Evolutionary conservation across 139 green algal genomes (phyloP), one percentile per base, ranked within the genome.

Genomic region (Eudorina sp.): DNA sequence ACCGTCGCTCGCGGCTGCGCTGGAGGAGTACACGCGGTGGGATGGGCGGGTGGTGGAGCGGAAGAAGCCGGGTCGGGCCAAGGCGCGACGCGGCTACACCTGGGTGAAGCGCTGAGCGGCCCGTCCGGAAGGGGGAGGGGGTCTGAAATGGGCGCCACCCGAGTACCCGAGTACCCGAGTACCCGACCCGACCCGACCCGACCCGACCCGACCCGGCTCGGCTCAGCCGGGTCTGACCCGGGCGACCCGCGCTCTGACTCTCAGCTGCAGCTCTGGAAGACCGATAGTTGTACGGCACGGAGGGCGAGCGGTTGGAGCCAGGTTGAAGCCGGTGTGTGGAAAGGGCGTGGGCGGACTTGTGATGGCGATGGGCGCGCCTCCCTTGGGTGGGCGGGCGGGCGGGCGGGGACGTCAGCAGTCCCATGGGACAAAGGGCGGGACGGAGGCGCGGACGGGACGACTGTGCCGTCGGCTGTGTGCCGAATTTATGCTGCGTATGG

Each of bases 21-120:
- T 99, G 34, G 96, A 91, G 8, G 91, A 95, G 3, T 25, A 84
- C 31, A 66, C 86, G 38, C 51, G 66, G n/a, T 90, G 86, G 86
- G 97, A 99, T 89, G 60, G 95, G 14, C 92, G 98, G 4, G 89
- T 96, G 23, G 98, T 99, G 70, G 98, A 99, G 91, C 84, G 97
- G 8, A 99, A 99, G 94, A 99, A 99, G 93, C 95, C 97, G 25
- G 98, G 96, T 31, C 90, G 90, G 53, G 90, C 86, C 9, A 98
- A 98, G 90, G 97, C 96, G 29, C 90, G 95, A 40, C 97, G 97
- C 89, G 93, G 92, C n/a, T 98, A 97, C 91, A 88, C 96, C 46
- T 99, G 95, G 94, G 96, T 98, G 53, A 98, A 98, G 93, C 93
- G 97, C 9, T 99, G 72, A 94, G 76, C 9, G 48, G 48, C 31